phyloP scores from a whole-genome alignment of 345 rosid species.

The Mallotus nudiflorus region DNA sequence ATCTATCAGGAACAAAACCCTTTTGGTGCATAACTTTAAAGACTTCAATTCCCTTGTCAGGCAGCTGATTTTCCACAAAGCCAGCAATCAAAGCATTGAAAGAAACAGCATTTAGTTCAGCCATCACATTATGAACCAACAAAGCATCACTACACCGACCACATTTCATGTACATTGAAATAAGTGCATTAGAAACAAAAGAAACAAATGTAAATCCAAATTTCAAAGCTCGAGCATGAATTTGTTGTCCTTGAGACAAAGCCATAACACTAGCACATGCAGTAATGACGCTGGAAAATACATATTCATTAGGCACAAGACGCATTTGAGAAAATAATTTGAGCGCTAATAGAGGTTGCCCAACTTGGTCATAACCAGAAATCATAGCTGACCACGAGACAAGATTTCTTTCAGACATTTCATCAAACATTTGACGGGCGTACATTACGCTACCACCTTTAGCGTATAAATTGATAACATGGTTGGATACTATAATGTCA shows the following conservation, averaged over 20 bases:
- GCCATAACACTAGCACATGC: constrained; percentile 44
- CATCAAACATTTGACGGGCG: constrained; percentile 56
- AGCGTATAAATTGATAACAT: constrained; percentile 55
- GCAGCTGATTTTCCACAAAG: constrained; percentile 45
- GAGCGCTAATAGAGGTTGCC: constrained; percentile 37
- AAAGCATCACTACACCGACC: constrained; percentile 44
- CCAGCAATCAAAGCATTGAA: constrained; percentile 61
- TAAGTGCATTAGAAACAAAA: constrained; percentile 59
- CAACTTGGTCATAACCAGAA: constrained; percentile 53
- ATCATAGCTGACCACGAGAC: constrained; percentile 72
- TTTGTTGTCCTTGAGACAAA: constrained; percentile 36
- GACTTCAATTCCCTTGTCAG: constrained; percentile 40
- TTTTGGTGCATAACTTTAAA: constrained; percentile 39
- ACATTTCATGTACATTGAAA: constrained; percentile 60
- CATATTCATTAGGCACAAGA: constrained; percentile 49
- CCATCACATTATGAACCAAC: constrained; percentile 21
- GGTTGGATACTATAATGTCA: constrained; percentile 47
- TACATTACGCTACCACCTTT: constrained; percentile 41
- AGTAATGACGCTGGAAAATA: constrained; percentile 47
- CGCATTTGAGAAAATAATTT: constrained; percentile 38
- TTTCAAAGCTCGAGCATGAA: constrained; percentile 58
- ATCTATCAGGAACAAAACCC: constrained; percentile 47
- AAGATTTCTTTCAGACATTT: constrained; percentile 53
- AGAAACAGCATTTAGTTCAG: constrained; percentile 45
- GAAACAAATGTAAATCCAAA: constrained; percentile 38